A percentile compares a stretch with the other conserved stretches of the same genome.
Conservation (phyloP, 208 protist genomes). For the Leishmania major region DNA sequence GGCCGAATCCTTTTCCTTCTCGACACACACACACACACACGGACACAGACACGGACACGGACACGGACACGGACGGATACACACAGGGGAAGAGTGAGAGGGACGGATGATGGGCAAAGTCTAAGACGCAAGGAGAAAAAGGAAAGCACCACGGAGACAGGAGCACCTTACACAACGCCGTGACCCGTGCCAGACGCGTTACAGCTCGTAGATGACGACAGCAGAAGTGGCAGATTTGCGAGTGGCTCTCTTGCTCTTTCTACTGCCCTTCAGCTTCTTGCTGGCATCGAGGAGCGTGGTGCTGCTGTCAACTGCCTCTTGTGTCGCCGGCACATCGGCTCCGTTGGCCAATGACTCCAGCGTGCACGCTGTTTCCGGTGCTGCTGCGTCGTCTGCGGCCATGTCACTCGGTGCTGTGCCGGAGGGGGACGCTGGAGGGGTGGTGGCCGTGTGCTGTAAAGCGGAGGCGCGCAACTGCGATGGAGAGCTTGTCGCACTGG, state of each 20-base stretch:
- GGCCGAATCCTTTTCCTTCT: no score
- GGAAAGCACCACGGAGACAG: background rate
- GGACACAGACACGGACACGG: background rate
- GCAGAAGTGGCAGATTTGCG: background rate
- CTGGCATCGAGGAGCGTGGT: background rate
- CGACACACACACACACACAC: background rate
- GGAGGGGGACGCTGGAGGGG: background rate
- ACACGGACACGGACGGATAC: no score
- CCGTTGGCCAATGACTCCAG: background rate
- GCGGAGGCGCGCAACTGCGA: background rate
- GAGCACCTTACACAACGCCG: background rate
- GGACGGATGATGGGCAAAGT: background rate
- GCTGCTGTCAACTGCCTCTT: background rate
- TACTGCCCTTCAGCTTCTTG: background rate
- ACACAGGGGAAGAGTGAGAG: background rate
- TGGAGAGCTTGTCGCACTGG: background rate
- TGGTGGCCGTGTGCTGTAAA: background rate
- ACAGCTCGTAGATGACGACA: conserved; percentile 1
- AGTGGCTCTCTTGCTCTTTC: background rate
- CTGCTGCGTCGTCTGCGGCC: background rate
- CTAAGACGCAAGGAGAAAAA: background rate
- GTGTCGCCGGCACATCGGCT: background rate
- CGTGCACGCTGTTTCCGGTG: background rate
- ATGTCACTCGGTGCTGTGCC: background rate
- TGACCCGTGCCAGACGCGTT: background rate